Base-by-base conservation (phyloP, 768 basidiomycete species). In the Suillus subalutaceus region DNA sequence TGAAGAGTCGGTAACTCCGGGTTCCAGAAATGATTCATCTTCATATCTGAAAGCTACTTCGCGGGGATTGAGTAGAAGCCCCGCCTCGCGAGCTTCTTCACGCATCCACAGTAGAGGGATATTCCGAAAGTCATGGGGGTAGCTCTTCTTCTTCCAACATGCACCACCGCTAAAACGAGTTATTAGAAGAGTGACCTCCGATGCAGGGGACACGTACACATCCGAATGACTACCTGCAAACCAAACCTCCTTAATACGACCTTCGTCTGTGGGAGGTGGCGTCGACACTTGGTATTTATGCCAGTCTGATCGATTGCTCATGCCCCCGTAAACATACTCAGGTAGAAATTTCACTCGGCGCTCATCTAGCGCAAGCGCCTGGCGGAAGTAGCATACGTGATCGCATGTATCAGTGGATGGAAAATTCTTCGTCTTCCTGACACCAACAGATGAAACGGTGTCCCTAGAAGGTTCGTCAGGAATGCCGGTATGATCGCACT, bases 381-480 rank as follows among this genome's bases (percentile, higher is more conserved):
- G 74, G 15, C 74, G 71, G 61, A 75, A 72, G 30, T 55, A 65
- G 56, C 72, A 74, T 13, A 75, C 63, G 65, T 56, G 52, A 37
- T 70, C 32, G 23, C 23, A 20, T 15, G 44, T 52, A 23, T 32
- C 35, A 3, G 74, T 77, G 10, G 43, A 44, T 4, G 80, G 79
- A 0, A 78, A 66, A 15, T 69, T 70, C 6, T 56, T 67, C 4
- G 77, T 62, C 4, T 72, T 38, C 3, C 75, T 23, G 48, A 86
- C 57, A 3, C 80, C 78, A 38, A 81, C 70, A 0, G 80, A 80
- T 6, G 80, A 80, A 1, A 81, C 78, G 3, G 78, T 79, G 61
- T 80, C 80, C 80, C 80, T 81, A 20, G 18, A 55, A 58, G 18
- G 30, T 53, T 55, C 18, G 32, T 55, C 32, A 35, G 53, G 53